These are phyloP conservation scores for Tritrichomonas musculus DNA, from an alignment of 208 protist species.

Conservation along the genomic window DNA sequence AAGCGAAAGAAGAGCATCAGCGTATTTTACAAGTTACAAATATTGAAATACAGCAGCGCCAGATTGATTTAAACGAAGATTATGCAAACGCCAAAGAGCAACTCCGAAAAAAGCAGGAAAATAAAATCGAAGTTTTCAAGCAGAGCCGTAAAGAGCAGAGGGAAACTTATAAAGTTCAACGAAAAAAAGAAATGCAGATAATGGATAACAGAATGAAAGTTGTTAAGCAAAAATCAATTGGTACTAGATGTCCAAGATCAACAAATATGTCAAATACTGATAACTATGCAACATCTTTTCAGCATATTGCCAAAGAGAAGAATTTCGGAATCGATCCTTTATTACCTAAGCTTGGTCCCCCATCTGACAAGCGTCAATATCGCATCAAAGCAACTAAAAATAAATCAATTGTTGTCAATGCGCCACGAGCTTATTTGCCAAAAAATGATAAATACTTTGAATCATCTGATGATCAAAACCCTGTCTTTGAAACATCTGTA, in stretches of 20 bases:
- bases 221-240: neutral
- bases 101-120: neutral
- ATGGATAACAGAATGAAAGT: neutral
- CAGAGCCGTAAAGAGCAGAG: neutral
- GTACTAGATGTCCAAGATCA: neutral
- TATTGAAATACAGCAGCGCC: neutral
- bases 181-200: neutral
- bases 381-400: too few species aligned
- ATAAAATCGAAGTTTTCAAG: neutral
- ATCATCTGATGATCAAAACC: too few species aligned
- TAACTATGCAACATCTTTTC: neutral
- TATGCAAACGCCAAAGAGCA: neutral
- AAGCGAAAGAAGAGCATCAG: neutral
- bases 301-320: neutral
- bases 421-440: too few species aligned
- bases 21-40: neutral
- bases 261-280: neutral
- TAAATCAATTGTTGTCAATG: too few species aligned
- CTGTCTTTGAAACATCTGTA: too few species aligned
- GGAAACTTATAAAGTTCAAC: neutral
- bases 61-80: neutral
- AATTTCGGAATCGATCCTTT: neutral
- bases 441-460: too few species aligned
- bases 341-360: neutral
- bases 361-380: neutral